Base-by-base conservation (phyloP, 352 stramenopile genomes). In the Phytopythium kandeliae region DNA sequence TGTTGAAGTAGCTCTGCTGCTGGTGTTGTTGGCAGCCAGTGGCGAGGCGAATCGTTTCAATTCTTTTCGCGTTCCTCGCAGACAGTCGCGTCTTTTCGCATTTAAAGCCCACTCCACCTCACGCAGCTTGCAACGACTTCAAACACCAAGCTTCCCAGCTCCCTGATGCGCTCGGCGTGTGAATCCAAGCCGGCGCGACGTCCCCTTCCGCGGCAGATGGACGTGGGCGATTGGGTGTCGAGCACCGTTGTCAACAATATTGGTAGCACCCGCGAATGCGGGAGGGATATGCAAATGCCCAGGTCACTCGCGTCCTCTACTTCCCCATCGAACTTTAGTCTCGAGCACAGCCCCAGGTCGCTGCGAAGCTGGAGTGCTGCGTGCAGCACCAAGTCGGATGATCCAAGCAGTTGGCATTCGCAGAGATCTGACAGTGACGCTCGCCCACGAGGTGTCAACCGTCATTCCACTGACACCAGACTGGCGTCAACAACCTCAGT, bases 141-240 rank as follows among this genome's bases (percentile, higher is more conserved):
- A 31, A 31, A 9, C 28, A 31, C 4, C 4, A 9, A 31, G 9
- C 24, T 21, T 12, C 9, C 48, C n/a, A 43, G 16, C 17, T 17
- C 12, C 55, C 22, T n/a, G 17, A 57, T 58, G 38, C 51, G 37
- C 4, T 56, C 68, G 40, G 51, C 67, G 24, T 52, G 48, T 31
- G 65, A 82, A 24, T 51, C 49, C 8, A 57, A 55, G 9, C 40
- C 58, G 10, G 50, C 71, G 48, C 64, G 69, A 21, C 64, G 75
- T 3, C 75, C 71, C 15, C 44, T 74, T 34, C 75, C 75, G 12
- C 65, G 75, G 21, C 71, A 81, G 51, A 61, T 86, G 13, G 65
- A 86, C 40, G 63, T 78, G 40, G 64, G 56, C 26, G 53, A 63
- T 42, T 84, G 68, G 68, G 61, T 50, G 26, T 33, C 46, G 34